These are phyloP conservation scores for Polyporus tsugae DNA, from an alignment of 1,284 basidiomycete species.

Conservation along the genomic window DNA sequence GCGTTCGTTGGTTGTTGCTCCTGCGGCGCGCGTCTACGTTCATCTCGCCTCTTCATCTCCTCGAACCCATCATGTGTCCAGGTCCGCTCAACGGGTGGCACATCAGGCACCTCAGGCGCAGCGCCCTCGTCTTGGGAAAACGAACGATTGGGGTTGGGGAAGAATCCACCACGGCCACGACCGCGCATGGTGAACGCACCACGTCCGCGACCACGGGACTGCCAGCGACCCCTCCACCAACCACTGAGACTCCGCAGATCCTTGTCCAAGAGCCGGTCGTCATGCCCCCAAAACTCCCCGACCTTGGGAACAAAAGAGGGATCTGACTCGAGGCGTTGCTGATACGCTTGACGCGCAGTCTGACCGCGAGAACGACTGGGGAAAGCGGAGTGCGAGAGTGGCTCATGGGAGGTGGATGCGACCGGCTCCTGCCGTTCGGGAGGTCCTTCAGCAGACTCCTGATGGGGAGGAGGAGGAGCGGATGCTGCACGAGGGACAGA, in stretches of 20 bases:
- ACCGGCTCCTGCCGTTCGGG: constrained; percentile 41
- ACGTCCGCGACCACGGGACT: constrained; percentile 69
- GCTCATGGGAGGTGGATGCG: constrained; percentile 37
- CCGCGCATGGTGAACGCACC: constrained; percentile 60
- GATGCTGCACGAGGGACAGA: constrained; percentile 32
- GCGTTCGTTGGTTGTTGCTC: constrained; percentile 39
- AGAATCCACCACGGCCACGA: constrained; percentile 54
- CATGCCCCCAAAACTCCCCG: constrained; percentile 92
- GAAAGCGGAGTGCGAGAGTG: constrained; percentile 23
- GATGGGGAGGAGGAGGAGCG: constrained; percentile 32
- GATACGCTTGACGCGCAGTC: constrained; percentile 78
- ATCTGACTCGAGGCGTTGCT: constrained; percentile 78
- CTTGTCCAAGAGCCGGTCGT: constrained; percentile 83
- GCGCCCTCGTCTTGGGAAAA: constrained; percentile 27
- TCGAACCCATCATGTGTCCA: constrained; percentile 89
- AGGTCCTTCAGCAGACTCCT: constrained; percentile 21
- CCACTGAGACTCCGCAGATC: constrained; percentile 77
- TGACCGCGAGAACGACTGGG: constrained; percentile 55
- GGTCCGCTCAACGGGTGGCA: constrained; percentile 67
- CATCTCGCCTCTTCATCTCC: constrained; percentile 80
- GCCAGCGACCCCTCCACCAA: constrained; percentile 85
- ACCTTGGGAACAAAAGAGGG: constrained; percentile 88
- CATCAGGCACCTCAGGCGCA: constrained; percentile 40
- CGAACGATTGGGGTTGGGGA: constrained; percentile 33
- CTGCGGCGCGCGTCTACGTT: constrained; percentile 52